Base-by-base conservation (phyloP, 352 stramenopile genomes). In the Phytophthora sansomeana region DNA sequence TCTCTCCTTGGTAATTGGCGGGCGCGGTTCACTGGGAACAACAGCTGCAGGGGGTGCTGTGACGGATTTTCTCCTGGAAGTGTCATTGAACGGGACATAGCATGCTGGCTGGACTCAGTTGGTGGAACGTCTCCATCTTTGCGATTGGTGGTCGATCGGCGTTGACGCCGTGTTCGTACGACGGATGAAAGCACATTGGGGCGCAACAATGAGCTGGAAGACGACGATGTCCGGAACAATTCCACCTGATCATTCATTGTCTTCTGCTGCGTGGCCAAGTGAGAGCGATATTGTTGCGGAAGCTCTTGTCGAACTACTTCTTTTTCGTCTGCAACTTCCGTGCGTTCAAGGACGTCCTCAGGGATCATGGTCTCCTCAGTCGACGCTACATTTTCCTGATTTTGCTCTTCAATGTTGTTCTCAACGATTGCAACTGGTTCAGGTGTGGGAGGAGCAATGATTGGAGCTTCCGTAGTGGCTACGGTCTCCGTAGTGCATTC, bases 131-230 rank as follows among this genome's bases (percentile, higher is more conserved):
- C 55, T n/a, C 57, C 54, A 16, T 78, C 62, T 38, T 74, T 81
- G n/a, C 61, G 74, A 1, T 46, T 16, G 6, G 32, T 72, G 38
- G 51, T 72, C 16, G 62, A 49, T 0, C 74, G 67, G 30, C 85
- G 83, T 26, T 76, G 49, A 1, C 68, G 72, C 10, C 77, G 78
- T 11, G 74, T 67, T 6, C 78, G 82, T 21, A 78, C 66, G 16
- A 74, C 54, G 10, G 63, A 55, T 1, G 56, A 43, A 13, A 63
- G 28, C n/a, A 47, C 30, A n/a, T 11, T 63, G 1, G 61, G 36
- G 6, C 50, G 61, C 26, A 46, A 11, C 6, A 59, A 17, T 43
- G 54, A 57, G 10, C 51, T 48, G 10, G 50, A 60, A n/a, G 60
- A 61, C 13, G 58, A 63, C 0, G 67, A 53, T 11, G 72, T 41